Base-by-base conservation (phyloP, 106 monocot genomes). In the Dendrobium huoshanense region DNA sequence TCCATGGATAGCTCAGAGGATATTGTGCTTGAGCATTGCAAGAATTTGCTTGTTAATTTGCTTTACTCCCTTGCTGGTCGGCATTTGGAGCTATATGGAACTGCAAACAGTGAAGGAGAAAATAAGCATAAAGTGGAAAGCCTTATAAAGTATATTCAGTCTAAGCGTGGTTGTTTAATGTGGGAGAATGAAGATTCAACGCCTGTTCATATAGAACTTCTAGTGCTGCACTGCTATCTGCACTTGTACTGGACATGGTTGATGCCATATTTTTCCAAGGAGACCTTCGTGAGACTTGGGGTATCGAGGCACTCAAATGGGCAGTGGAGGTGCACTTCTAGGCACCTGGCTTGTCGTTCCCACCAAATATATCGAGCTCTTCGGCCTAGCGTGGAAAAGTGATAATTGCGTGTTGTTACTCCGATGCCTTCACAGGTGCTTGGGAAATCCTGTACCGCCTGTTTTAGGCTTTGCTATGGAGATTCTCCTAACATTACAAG, bases 1-100 rank as follows among this genome's bases (percentile, higher is more conserved):
- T 99, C 99, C 9, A 93, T 99, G 99, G 99, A 99, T 78, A 99
- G 99, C 81, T 95, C 99, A 72, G 95, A 99, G 74, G 99, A 99
- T 83, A 91, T 99, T 81, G 99, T 99, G 7, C 99, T 99, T 18
- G 89, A 93, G 80, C 99, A 99, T 75, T 99, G 95, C 56, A 95
- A 99, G 67, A 88, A 95, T 84, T 88, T 99, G 58, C 95, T 99
- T 55, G 93, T 95, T 37, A 99, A 99, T 87, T 81, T 99, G 43
- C 89, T 99, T 5, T 99, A 99, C 78, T 99, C 99, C 43, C 91
- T 99, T 41, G 99, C 95, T 73, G 99, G 99, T 18, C 88, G 95
- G 4, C 99, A 99, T 82, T 83, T 99, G 70, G 99, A 99, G 75
- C 55, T 93, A 73, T 99, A 99, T 48, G 95, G 91, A 59, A 91